Percentiles rank a stretch among this genome's conserved stretches.
phyloP scores from a whole-genome alignment of 257 asterid species.

The Anisodus tanguticus region DNA sequence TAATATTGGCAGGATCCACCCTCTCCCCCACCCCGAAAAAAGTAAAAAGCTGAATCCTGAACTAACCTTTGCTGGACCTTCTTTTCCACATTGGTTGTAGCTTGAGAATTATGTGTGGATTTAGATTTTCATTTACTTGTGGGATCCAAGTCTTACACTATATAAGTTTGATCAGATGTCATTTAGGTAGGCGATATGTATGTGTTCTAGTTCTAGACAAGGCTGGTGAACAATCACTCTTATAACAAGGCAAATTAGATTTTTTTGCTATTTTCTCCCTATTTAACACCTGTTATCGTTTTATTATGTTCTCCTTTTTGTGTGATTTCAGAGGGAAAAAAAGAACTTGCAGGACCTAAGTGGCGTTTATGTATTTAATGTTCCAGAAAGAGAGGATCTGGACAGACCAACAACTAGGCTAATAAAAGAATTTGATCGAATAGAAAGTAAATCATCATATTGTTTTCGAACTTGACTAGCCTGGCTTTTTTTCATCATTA shows the following conservation, averaged over 20 bases:
- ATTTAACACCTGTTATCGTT: not conserved
- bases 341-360: constrained; percentile 85
- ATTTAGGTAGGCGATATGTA: not conserved
- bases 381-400: constrained; percentile 86
- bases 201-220: not conserved
- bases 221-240: not conserved
- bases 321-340: constrained; percentile 75
- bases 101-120: not conserved
- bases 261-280: constrained; percentile 20
- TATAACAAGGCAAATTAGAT: not conserved
- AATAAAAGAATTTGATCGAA: constrained; percentile 80
- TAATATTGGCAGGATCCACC: not conserved
- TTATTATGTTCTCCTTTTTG: constrained; percentile 38
- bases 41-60: not conserved
- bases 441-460: constrained; percentile 54
- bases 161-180: not conserved
- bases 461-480: not conserved
- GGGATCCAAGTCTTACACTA: not conserved
- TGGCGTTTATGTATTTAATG: constrained; percentile 89
- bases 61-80: not conserved
- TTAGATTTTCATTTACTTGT: constrained; percentile 13
- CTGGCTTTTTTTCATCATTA: too few species aligned
- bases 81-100: not conserved
- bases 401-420: constrained; percentile 94
- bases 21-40: not conserved